Evolutionary conservation across 352 stramenopile species (phyloP).

Genomic region (Phytophthora uliginosa): DNA sequence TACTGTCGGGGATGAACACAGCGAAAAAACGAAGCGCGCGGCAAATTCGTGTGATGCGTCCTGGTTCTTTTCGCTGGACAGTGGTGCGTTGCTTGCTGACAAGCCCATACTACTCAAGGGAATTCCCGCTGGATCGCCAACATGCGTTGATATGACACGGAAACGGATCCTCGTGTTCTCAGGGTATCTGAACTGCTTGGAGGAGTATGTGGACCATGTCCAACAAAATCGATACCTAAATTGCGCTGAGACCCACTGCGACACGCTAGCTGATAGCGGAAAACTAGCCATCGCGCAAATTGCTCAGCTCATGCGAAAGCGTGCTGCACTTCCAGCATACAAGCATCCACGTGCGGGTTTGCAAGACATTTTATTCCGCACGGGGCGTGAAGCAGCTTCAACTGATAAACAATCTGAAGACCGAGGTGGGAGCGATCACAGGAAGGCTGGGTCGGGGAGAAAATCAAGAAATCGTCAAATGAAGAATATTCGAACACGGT

Average conservation of each 20-base stretch:
- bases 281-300: conserved; percentile 44
- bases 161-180: conserved; percentile 77
- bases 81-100: conserved; percentile 41
- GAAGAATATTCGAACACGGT: conserved; percentile 66
- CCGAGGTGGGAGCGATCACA: conserved; percentile 8
- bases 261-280: conserved; percentile 39
- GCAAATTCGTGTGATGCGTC: conserved; percentile 66
- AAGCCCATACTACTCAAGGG: conserved; percentile 64
- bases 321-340: conserved; percentile 53
- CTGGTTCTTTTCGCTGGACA: conserved; percentile 76
- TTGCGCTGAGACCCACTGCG: background rate
- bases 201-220: conserved; percentile 60
- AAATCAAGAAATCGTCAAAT: conserved; percentile 64
- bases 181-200: conserved; percentile 73
- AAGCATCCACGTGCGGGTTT: conserved; percentile 56
- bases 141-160: conserved; percentile 56
- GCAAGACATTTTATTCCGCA: conserved; percentile 60
- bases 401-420: conserved; percentile 18
- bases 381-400: conserved; percentile 36
- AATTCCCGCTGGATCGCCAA: conserved; percentile 71
- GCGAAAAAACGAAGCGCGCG: conserved; percentile 51
- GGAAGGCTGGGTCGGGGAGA: conserved; percentile 10
- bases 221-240: conserved; percentile 8
- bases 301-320: conserved; percentile 43
- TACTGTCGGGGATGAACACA: conserved; percentile 42